These are phyloP conservation scores for Spathaspora sp. DNA, from an alignment of 805 yeast genomes.

Conservation along the genomic window DNA sequence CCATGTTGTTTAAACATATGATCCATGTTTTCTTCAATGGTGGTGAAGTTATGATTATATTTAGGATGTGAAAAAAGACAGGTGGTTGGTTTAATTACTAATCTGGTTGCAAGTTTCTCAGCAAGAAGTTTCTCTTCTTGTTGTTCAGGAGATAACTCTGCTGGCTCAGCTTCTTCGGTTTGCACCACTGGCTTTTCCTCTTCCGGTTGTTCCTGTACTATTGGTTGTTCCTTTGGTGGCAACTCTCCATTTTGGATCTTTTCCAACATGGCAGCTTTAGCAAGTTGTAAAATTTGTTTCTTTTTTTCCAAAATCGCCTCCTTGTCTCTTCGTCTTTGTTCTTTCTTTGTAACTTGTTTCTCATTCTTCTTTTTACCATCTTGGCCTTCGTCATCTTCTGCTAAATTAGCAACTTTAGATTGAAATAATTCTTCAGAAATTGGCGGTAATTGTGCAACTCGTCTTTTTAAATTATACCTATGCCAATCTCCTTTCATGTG, in stretches of 20 bases:
- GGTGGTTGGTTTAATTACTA: slow-evolving; percentile 45
- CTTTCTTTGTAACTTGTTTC: slow-evolving; percentile 44
- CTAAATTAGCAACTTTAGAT: slow-evolving; percentile 20
- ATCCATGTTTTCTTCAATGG: slow-evolving; percentile 43
- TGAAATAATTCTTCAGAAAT: slow-evolving; percentile 41
- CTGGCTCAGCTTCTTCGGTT: background rate
- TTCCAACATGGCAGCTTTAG: slow-evolving; percentile 37
- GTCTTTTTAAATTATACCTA: slow-evolving; percentile 87
- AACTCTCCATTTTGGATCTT: slow-evolving; percentile 21
- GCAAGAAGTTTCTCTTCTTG: slow-evolving; percentile 41
- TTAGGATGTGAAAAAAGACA: slow-evolving; percentile 50
- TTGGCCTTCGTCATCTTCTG: slow-evolving; percentile 15
- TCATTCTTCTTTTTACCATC: slow-evolving; percentile 14
- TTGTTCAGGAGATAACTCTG: slow-evolving; percentile 20
- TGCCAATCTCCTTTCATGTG: slow-evolving; percentile 99
- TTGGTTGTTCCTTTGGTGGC: slow-evolving; percentile 11
- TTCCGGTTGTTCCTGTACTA: slow-evolving; percentile 25
- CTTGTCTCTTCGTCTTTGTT: slow-evolving; percentile 46
- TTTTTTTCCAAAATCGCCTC: slow-evolving; percentile 49
- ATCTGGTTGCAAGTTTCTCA: slow-evolving; percentile 42
- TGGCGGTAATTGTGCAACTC: slow-evolving; percentile 66
- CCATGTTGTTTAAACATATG: slow-evolving; percentile 86
- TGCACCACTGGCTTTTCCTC: slow-evolving; percentile 38
- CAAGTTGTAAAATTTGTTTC: slow-evolving; percentile 44
- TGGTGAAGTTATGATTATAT: slow-evolving; percentile 26